Evolutionary conservation across 768 basidiomycete species (phyloP).

Genomic region (Ephemerocybe angulata): DNA sequence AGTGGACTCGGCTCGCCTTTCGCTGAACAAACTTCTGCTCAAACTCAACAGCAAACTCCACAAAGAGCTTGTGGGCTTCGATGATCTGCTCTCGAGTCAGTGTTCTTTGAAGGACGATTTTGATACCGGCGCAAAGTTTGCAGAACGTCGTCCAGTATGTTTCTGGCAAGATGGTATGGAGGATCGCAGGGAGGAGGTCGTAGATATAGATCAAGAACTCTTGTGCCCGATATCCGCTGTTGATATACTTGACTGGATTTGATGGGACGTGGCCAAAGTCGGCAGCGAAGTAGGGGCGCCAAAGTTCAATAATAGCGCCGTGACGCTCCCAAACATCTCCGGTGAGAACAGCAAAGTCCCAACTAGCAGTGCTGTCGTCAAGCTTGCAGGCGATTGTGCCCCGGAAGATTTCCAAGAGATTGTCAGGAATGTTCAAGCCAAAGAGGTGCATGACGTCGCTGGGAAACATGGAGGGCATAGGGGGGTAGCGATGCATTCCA

Average conservation of each 20-base stretch:
- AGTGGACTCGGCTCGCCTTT: slow-evolving; percentile 26
- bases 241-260: slow-evolving; percentile 38
- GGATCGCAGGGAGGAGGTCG: slow-evolving; percentile 27
- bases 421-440: too few relatives aligned
- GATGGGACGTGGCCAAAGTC: slow-evolving; percentile 40
- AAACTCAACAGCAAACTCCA: slow-evolving; percentile 28
- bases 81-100: slow-evolving; percentile 18
- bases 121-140: slow-evolving; percentile 22
- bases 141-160: slow-evolving; percentile 28
- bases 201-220: slow-evolving; percentile 31
- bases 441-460: too few relatives aligned
- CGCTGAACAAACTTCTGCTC: slow-evolving; percentile 32
- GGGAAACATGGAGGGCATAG: too few relatives aligned
- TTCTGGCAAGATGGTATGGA: slow-evolving; percentile 20
- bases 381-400: too few relatives aligned
- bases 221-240: slow-evolving; percentile 32
- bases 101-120: slow-evolving; percentile 18
- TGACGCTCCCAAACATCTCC: too few relatives aligned
- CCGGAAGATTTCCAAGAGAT: too few relatives aligned
- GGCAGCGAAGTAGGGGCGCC: slow-evolving; percentile 33
- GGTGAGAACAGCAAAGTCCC: too few relatives aligned
- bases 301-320: too few relatives aligned
- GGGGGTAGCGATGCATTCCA: too few relatives aligned
- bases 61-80: slow-evolving; percentile 20
- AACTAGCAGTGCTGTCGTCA: too few relatives aligned